A percentile compares a stretch with the other conserved stretches of the same genome.
phyloP scores from a whole-genome alignment of 2,329 filamentous ascomycete species.

The Aaosphaeria arxii region DNA sequence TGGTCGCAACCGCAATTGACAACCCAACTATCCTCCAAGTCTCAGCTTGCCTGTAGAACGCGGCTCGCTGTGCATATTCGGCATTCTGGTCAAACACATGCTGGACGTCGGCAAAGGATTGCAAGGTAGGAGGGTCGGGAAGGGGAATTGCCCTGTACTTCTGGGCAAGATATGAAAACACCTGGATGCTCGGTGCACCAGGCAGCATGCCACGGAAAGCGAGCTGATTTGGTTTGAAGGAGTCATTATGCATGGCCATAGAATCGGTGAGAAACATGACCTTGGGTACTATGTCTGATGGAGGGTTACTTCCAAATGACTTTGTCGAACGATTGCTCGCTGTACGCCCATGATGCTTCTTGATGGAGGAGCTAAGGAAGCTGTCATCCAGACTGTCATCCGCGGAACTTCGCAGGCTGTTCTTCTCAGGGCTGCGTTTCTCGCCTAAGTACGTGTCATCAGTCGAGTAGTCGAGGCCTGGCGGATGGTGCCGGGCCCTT shows the following conservation, averaged over 20 bases:
- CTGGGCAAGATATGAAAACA: slow-evolving; percentile 43
- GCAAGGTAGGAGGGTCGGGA: slow-evolving; percentile 36
- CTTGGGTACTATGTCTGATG: slow-evolving; percentile 44
- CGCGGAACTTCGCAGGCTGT: slow-evolving; percentile 49
- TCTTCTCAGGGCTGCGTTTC: slow-evolving; percentile 45
- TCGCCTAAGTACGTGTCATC: slow-evolving; percentile 39
- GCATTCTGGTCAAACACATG: slow-evolving; percentile 54
- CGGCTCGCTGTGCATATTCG: slow-evolving; percentile 49
- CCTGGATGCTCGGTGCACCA: slow-evolving; percentile 37
- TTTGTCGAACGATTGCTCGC: slow-evolving; percentile 49
- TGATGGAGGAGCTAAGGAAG: slow-evolving; percentile 49
- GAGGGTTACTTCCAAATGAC: slow-evolving; percentile 54
- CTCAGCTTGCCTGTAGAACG: slow-evolving; percentile 52
- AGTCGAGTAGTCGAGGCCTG: slow-evolving; percentile 37
- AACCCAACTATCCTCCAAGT: slow-evolving; percentile 58
- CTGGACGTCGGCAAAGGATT: slow-evolving; percentile 33
- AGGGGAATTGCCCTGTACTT: slow-evolving; percentile 42
- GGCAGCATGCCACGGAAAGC: slow-evolving; percentile 50
- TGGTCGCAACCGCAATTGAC: slow-evolving; percentile 50
- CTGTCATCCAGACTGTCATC: slow-evolving; percentile 59
- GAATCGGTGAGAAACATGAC: slow-evolving; percentile 53
- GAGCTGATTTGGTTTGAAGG: slow-evolving; percentile 42
- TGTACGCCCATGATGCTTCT: slow-evolving; percentile 46
- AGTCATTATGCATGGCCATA: slow-evolving; percentile 42
- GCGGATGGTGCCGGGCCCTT: slow-evolving; percentile 43